phyloP scores from a whole-genome alignment of 2,329 filamentous ascomycete species.

The Fusarium foetens region DNA sequence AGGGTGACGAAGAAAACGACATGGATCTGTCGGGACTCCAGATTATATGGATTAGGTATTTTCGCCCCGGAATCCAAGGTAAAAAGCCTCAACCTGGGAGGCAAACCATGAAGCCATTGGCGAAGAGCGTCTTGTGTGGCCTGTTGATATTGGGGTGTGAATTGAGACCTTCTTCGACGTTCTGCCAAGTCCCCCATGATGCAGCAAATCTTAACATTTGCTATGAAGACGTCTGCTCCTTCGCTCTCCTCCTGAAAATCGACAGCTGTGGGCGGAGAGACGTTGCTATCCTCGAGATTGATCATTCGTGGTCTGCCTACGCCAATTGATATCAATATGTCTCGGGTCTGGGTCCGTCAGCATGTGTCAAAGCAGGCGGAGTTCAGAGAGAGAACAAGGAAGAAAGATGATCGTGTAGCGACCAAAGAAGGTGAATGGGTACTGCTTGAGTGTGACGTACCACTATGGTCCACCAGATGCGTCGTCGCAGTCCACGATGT shows the following conservation, averaged over 20 bases:
- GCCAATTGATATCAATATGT: neutral
- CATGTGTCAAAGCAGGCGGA: neutral
- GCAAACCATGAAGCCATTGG: neutral
- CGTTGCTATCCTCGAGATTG: constrained; percentile 1
- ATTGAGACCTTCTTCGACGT: neutral
- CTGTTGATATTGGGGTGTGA: neutral
- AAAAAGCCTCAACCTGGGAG: neutral
- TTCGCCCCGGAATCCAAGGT: neutral
- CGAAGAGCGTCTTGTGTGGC: neutral
- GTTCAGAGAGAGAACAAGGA: neutral
- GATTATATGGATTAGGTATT: neutral
- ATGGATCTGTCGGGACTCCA: neutral
- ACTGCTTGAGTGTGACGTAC: neutral
- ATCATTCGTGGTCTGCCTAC: neutral
- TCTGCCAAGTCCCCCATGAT: neutral
- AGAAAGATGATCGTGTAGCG: neutral
- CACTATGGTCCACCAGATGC: neutral
- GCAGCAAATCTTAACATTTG: neutral
- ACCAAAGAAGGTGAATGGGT: neutral
- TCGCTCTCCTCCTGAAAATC: neutral
- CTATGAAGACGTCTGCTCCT: neutral
- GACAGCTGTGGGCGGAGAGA: neutral
- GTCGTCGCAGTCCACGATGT: neutral
- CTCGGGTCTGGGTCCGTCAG: neutral
- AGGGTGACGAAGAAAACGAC: neutral